Base-by-base conservation (phyloP, 129 eudicot genomes). In the Flaveria ramosissima region DNA sequence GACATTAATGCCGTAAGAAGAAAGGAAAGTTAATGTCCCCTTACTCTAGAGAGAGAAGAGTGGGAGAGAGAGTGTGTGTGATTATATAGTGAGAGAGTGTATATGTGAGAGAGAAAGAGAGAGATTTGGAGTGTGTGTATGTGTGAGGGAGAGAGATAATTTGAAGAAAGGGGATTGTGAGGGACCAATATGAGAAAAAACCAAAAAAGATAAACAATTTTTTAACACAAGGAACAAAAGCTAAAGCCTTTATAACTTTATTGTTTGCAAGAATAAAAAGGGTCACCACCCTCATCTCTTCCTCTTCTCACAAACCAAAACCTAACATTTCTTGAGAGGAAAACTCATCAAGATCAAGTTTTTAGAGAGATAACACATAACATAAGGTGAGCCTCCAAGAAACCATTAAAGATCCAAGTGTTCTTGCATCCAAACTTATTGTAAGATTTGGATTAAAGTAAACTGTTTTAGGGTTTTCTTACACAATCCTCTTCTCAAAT, bases 1-100 rank as follows among this genome's bases (percentile, higher is more conserved):
- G 75, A 67, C 79, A 82, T 64, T 88, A 84, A 84, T 92, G 97
- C 91, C 92, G 96, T 87, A 87, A 84, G 88, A 75, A 79, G 89
- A 87, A 92, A 89, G 92, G 85, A 92, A 92, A 89, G 86, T 62
- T 61, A 81, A 68, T 85, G 80, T 80, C 68, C 81, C 77, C 80
- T 79, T 80, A 68, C 75, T 73, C 71, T 69, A 69, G 73, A 55
- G 81, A 36, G 69, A 74, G 47, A 60, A 50, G 78, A 56, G 72
- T 63, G 73, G 71, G 77, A 48, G 51, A 68, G 76, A 55, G 73
- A 66, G 63, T 16, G 23, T 6, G 69, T 50, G 56, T 55, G 70
- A 11, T 45, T 9, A 11, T 56, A 10, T 45, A 45, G 13, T 52
- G 52, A 71, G 64, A 63, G 72, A 43, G 68, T 50, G 63, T 46